phyloP scores from a whole-genome alignment of 768 basidiomycete genomes.

The Multifurca ochricompacta region DNA sequence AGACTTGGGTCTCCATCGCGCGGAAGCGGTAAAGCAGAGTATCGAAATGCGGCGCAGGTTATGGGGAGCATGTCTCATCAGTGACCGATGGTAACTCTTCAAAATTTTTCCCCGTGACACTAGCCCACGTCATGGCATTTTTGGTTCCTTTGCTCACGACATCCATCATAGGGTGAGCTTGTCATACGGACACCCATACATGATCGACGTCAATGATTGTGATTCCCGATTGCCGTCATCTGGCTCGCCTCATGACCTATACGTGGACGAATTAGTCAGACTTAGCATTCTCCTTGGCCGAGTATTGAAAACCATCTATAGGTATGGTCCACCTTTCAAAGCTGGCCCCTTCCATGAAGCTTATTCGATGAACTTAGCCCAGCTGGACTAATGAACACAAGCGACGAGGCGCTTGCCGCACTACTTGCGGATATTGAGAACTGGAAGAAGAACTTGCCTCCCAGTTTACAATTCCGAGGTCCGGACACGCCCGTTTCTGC shows the following conservation, averaged over 20 bases:
- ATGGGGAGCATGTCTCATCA: slow-evolving; percentile 93
- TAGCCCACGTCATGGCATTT: not conserved
- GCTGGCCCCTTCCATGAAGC: not conserved
- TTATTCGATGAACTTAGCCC: slow-evolving; percentile 41
- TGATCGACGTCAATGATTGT: slow-evolving; percentile 96
- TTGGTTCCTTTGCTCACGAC: slow-evolving; percentile 13
- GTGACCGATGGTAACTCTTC: slow-evolving; percentile 75
- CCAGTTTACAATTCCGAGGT: slow-evolving; percentile 70
- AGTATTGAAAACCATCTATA: slow-evolving; percentile 90
- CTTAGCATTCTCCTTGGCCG: slow-evolving; percentile 87
- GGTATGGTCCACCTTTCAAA: slow-evolving; percentile 36
- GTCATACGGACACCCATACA: slow-evolving; percentile 87
- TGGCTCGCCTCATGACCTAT: slow-evolving; percentile 68
- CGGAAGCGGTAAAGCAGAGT: slow-evolving; percentile 75
- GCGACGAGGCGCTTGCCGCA: slow-evolving; percentile 65
- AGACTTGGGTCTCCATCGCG: slow-evolving; percentile 90
- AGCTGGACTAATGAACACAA: slow-evolving; percentile 79
- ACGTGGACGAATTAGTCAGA: slow-evolving; percentile 87
- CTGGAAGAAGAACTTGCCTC: slow-evolving; percentile 77
- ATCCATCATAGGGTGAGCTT: slow-evolving; percentile 60
- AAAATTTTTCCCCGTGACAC: slow-evolving; percentile 5
- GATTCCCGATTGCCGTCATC: slow-evolving; percentile 90
- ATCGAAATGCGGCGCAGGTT: slow-evolving; percentile 84
- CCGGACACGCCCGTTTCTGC: slow-evolving; percentile 55
- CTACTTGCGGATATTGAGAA: slow-evolving; percentile 58